Base-by-base conservation (phyloP, 176 grass and related monocot genomes). In the Dendrocalamus sinicus region DNA sequence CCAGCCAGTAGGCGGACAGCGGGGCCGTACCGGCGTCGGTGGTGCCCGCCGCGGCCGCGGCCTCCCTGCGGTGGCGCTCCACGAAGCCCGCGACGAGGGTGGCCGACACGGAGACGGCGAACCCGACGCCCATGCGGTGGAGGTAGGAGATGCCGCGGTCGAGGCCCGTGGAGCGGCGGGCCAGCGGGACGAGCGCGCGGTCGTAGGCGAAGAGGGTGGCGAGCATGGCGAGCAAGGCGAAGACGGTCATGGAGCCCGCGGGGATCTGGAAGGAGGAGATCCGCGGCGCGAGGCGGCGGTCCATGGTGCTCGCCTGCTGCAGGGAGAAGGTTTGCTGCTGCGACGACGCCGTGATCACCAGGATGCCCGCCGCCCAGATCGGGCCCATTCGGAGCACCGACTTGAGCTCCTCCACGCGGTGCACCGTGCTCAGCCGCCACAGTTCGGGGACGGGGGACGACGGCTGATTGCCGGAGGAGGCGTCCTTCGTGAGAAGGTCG, bases 381-480 rank as follows among this genome's bases (percentile, higher is more conserved):
- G 94, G 94, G 30, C 81, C 92, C 92, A 97, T 94, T 58, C 94
- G 92, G 65, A 97, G 76, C 53, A 97, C 80, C 10, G 92, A 94
- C 73, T 97, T 97, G 71, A 97, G 80, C 88, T 97, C 94, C 84
- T 97, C 94, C 17, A 94, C 85, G 23, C 94, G 92, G 88, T 94
- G 94, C 40, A 92, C 92, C 14, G 92, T 94, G 30, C 92, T 85
- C 17, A 97, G 63, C 0, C 88, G 78, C 92, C 92, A 97, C n/a
- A 71, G 86, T 64, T 89, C 79, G 4, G 89, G 90, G 74, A 22
- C 9, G 1, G 19, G 19, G 22, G 50, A 3, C 5, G 60, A 6
- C 19, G 61, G 59, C 12, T 58, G 55, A 65, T 78, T 89, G 76
- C 69, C 17, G 48, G 77, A 77, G 78, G 68, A 12, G 20, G 5